Conservation (phyloP, 169 alveolate genomes). For the Plasmodium gallinaceum region DNA sequence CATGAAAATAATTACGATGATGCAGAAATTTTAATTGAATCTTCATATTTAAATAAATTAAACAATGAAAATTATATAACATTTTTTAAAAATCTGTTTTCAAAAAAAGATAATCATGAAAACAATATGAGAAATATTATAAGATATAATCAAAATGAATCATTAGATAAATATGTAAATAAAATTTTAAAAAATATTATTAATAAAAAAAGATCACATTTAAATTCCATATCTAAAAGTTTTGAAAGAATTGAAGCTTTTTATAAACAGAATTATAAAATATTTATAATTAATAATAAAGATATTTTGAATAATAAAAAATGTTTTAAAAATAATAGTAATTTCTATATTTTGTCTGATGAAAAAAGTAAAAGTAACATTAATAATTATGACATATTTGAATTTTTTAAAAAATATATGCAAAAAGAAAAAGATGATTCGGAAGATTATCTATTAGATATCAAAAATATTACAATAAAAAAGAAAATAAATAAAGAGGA, state of each 20-base stretch:
- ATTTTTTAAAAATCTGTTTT: constrained; percentile 22
- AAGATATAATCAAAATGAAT: constrained; percentile 10
- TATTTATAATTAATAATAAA: constrained; percentile 35
- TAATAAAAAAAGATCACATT: constrained; percentile 42
- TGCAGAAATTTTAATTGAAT: neutral
- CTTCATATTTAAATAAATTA: constrained; percentile 20
- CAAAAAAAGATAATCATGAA: neutral
- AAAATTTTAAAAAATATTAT: constrained; percentile 51
- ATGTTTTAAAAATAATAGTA: constrained; percentile 34
- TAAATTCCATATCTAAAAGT: constrained; percentile 52
- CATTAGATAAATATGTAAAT: constrained; percentile 33
- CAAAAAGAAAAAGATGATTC: constrained; percentile 1
- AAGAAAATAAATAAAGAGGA: no score
- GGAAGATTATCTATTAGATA: no score
- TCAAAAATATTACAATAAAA: no score
- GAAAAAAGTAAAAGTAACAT: neutral
- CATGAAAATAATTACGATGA: neutral
- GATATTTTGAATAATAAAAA: constrained; percentile 5
- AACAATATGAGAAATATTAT: neutral
- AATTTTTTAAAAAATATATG: constrained; percentile 27
- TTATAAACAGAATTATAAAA: constrained; percentile 44
- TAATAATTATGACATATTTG: constrained; percentile 19
- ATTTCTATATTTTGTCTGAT: constrained; percentile 14
- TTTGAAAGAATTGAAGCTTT: constrained; percentile 64
- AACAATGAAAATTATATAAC: constrained; percentile 10